Percentiles rank a stretch among this genome's conserved stretches.
phyloP scores from a whole-genome alignment of 225 moss, liverwort and hornwort genomes.

The Marchantia paleacea region DNA sequence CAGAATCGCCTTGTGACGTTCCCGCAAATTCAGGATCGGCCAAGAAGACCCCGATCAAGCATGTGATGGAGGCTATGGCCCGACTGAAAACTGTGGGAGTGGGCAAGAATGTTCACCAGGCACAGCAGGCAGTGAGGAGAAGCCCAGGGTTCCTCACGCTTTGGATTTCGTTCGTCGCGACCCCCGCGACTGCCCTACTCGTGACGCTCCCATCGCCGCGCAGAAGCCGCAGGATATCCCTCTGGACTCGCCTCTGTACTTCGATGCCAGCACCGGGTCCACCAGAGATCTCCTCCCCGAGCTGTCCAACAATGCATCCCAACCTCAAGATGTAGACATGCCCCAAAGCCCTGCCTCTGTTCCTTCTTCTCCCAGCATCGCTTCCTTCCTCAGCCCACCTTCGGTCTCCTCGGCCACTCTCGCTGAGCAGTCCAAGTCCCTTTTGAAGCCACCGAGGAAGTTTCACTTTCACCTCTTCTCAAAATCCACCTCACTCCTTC shows the following conservation, averaged over 20 bases:
- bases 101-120: conserved; percentile 26
- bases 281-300: conserved; percentile 31
- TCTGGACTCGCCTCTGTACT: conserved; percentile 42
- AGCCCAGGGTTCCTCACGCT: conserved; percentile 44
- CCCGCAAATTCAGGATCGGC: conserved; percentile 29
- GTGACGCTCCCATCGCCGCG: conserved; percentile 38
- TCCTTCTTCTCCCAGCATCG: conserved; percentile 26
- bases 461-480: conserved; percentile 40
- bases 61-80: conserved; percentile 48
- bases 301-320: conserved; percentile 31
- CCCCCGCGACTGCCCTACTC: conserved; percentile 39
- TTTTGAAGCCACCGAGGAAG: conserved; percentile 33
- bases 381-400: conserved; percentile 24
- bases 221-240: not conserved
- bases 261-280: conserved; percentile 24
- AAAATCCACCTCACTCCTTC: conserved; percentile 33
- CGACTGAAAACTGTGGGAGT: conserved; percentile 30
- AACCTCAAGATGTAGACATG: conserved; percentile 14
- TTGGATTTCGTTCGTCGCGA: conserved; percentile 44
- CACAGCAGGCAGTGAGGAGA: conserved; percentile 20
- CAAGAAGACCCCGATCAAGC: conserved; percentile 51
- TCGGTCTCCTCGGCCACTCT: conserved; percentile 13
- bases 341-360: conserved; percentile 30
- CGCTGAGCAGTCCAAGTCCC: conserved; percentile 17
- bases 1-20: not conserved